A percentile compares a stretch with the other conserved stretches of the same genome.
These are phyloP conservation scores for Trichoderma citrinoviride DNA, from an alignment of 2,329 filamentous ascomycete genomes.

Conservation along the genomic window DNA sequence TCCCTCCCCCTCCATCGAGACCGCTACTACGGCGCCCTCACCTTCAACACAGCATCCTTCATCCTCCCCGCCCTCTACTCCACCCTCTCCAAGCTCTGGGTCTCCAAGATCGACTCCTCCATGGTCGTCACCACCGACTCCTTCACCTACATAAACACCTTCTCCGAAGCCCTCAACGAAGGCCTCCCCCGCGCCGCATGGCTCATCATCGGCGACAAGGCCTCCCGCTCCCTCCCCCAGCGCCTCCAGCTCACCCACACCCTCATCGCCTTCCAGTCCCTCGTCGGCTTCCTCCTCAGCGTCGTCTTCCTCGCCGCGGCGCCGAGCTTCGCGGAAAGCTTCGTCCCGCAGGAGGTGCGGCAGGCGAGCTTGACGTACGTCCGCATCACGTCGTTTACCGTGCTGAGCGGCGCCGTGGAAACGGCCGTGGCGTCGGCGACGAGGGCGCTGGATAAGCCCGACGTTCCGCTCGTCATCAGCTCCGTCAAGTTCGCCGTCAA, in stretches of 20 bases:
- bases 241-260: constrained; percentile 62
- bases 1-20: constrained; percentile 16
- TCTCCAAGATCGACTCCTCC: constrained; percentile 63
- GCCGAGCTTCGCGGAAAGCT: constrained; percentile 53
- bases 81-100: constrained; percentile 68
- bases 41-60: constrained; percentile 63
- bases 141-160: constrained; percentile 67
- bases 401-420: constrained; percentile 61
- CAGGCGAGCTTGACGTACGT: constrained; percentile 60
- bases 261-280: constrained; percentile 57
- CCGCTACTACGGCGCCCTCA: constrained; percentile 53
- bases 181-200: constrained; percentile 67
- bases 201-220: constrained; percentile 65
- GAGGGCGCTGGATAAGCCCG: constrained; percentile 64
- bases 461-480: constrained; percentile 66
- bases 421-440: constrained; percentile 60
- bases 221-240: constrained; percentile 48
- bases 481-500: constrained; percentile 62
- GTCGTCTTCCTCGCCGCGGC: constrained; percentile 57
- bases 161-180: constrained; percentile 69
- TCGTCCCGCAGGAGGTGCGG: constrained; percentile 61
- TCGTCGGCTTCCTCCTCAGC: constrained; percentile 59
- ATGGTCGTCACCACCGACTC: constrained; percentile 41
- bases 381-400: constrained; percentile 61
- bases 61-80: constrained; percentile 64